These are phyloP conservation scores for Thraustotheca clavata DNA, from an alignment of 352 stramenopile species.

Conservation along the genomic window DNA sequence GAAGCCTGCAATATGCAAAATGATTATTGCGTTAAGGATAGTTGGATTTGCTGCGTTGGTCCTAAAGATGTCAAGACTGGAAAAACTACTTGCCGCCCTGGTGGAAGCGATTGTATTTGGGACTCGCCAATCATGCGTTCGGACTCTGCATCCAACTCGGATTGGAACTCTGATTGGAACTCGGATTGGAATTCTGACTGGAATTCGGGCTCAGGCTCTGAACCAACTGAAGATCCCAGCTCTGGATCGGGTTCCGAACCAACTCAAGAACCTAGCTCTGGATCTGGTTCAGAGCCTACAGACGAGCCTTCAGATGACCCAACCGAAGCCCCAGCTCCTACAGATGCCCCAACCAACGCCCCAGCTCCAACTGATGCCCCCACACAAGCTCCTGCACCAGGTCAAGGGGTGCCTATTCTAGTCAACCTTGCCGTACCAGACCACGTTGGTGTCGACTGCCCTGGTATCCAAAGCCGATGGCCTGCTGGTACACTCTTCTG, in stretches of 20 bases:
- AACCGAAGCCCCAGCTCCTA: not conserved
- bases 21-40: not conserved
- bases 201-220: not conserved
- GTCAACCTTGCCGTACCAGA: not conserved
- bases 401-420: not conserved
- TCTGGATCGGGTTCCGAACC: not conserved
- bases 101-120: not conserved
- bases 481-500: not conserved
- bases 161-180: not conserved
- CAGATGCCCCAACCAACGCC: not conserved
- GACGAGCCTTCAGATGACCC: not conserved
- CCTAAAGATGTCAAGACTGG: not conserved
- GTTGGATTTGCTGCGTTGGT: not conserved
- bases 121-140: not conserved
- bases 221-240: not conserved
- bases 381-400: too few species aligned
- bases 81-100: not conserved
- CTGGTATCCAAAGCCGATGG: not conserved
- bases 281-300: not conserved
- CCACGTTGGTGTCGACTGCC: constrained; percentile 5
- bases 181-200: not conserved
- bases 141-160: not conserved
- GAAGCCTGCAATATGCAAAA: not conserved
- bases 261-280: not conserved
- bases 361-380: not conserved